A percentile compares a stretch with the other conserved stretches of the same genome.
These are phyloP conservation scores for Pseudocercospora vitis DNA, from an alignment of 2,329 filamentous ascomycete genomes.

Conservation along the genomic window DNA sequence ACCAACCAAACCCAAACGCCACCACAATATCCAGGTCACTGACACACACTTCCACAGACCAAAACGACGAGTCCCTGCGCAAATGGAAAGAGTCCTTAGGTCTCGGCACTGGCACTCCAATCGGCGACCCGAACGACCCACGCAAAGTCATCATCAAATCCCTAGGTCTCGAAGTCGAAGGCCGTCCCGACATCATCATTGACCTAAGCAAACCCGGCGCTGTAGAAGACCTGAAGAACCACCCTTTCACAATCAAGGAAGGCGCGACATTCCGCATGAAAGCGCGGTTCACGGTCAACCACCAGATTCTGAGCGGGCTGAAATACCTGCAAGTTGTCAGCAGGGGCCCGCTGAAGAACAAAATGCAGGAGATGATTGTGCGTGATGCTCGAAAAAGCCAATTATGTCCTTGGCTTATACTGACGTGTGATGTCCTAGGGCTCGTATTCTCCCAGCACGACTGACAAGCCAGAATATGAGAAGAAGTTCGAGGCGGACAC, in stretches of 20 bases:
- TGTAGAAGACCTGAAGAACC: conserved; percentile 76
- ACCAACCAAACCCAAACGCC: too few relatives aligned
- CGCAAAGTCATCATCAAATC: conserved; percentile 92
- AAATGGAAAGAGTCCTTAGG: conserved; percentile 97
- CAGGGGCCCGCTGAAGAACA: conserved; percentile 82
- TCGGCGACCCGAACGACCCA: conserved; percentile 65
- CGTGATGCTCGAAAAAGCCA: too few relatives aligned
- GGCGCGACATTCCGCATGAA: conserved; percentile 92
- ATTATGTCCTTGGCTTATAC: neutral
- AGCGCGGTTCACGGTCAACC: conserved; percentile 91
- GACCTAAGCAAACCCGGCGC: conserved; percentile 75
- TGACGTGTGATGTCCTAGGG: conserved; percentile 56
- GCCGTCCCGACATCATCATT: conserved; percentile 81
- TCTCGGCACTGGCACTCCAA: conserved; percentile 61
- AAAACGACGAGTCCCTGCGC: conserved; percentile 87
- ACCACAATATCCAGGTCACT: too few relatives aligned
- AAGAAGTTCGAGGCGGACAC: conserved; percentile 63
- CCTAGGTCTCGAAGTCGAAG: conserved; percentile 80
- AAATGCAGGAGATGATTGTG: conserved; percentile 98
- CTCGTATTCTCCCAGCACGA: conserved; percentile 89
- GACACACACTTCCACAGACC: conserved; percentile 46
- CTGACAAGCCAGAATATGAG: conserved; percentile 78
- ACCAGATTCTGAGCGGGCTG: conserved; percentile 90
- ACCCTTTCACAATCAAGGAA: conserved; percentile 98
- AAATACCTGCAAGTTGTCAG: conserved; percentile 96